These are phyloP conservation scores for Cercospora sojina DNA, from an alignment of 2,329 filamentous ascomycete species.

Conservation along the genomic window DNA sequence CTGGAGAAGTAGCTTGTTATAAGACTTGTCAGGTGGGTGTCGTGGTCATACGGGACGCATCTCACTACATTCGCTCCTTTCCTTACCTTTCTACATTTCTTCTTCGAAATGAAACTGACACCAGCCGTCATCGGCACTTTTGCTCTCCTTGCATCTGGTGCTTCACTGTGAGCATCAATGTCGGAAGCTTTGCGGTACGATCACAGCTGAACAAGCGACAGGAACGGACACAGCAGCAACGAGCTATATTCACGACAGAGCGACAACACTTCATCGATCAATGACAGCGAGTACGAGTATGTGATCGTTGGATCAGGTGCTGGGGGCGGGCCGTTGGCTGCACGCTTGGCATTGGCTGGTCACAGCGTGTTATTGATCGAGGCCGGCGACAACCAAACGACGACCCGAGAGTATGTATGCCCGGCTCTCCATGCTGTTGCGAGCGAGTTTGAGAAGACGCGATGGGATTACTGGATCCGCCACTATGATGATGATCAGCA, in stretches of 20 bases:
- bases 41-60: background rate
- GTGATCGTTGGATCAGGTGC: slow-evolving; percentile 62
- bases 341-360: slow-evolving; percentile 59
- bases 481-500: slow-evolving; percentile 58
- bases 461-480: slow-evolving; percentile 65
- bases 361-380: slow-evolving; percentile 62
- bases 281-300: slow-evolving; percentile 54
- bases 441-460: slow-evolving; percentile 52
- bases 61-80: slow-evolving; percentile 4
- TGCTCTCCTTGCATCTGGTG: background rate
- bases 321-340: slow-evolving; percentile 59
- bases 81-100: background rate
- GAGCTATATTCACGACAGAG: background rate
- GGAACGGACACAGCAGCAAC: background rate
- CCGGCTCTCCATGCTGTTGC: slow-evolving; percentile 55
- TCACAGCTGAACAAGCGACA: background rate
- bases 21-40: background rate
- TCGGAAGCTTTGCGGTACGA: background rate
- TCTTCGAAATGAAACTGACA: background rate
- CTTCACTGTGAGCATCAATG: background rate
- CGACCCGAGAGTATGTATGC: slow-evolving; percentile 53
- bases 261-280: background rate
- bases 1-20: background rate
- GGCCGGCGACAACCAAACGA: slow-evolving; percentile 58
- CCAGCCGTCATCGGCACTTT: background rate